Evolutionary conservation across 2,329 filamentous ascomycete species (phyloP), one percentile per base, ranked within the genome.

Genomic region (Simplicillium aogashimaense): DNA sequence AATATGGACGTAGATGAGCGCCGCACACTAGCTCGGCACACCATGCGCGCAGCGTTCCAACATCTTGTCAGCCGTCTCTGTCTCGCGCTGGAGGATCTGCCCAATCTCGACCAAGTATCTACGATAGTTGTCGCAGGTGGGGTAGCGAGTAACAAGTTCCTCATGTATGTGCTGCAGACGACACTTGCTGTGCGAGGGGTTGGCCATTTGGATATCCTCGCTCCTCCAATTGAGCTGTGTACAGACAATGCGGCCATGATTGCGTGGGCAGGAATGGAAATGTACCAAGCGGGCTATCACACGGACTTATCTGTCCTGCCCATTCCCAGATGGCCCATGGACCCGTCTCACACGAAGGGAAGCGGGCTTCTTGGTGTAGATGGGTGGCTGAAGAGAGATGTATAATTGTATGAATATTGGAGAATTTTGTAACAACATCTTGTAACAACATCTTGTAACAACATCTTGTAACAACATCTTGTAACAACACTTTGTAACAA

Each of bases 181-280:
- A 65, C 68, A 35, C 57, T 95, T 33, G 72, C 81, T 47, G 73
- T 68, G n/a, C 74, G 83, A 34, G 85, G 85, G 0, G 81, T 78
- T 53, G 54, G 56, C 0, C 51, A 76, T 47, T 58, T 94, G 20
- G 51, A 69, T 10, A 59, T 95, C 7, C 62, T 81, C 25, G 84
- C 83, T 41, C 90, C 92, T n/a, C 88, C 88, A 3, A 61, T 76
- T 9, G 67, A 70, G 33, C 69, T 90, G 39, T 97, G 92, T 56
- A 95, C 87, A 0, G 92, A 98, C 54, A 97, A 98, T 60, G 92
- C 92, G 11, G 86, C 88, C 36, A 98, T 98, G 92, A 89, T 97
- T 56, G 90, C 83, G 2, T 97, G 92, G 90, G 72, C 89, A 1
- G 92, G 83, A 0, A 73, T 89, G 48, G 89, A 97, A 63, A 95